Conservation (phyloP, 345 rosid species). For the Ceriops zippeliana region DNA sequence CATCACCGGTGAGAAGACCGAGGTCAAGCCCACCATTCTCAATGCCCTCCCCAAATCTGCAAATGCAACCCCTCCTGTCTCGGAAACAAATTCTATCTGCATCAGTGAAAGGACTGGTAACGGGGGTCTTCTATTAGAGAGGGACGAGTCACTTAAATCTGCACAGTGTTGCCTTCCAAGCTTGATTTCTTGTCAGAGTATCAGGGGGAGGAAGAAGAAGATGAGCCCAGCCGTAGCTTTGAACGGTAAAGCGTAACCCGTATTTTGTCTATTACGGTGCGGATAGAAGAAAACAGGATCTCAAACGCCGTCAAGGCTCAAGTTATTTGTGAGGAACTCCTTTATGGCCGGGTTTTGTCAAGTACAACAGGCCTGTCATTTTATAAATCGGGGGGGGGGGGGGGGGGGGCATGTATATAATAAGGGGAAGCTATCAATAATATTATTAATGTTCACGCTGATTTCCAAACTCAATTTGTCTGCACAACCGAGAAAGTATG, state of each 20-base stretch:
- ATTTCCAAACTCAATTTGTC: too few relatives aligned
- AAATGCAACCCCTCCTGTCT: constrained; percentile 42
- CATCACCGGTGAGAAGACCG: constrained; percentile 17
- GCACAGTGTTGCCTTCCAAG: constrained; percentile 75
- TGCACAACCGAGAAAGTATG: too few relatives aligned
- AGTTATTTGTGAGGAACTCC: constrained; percentile 2
- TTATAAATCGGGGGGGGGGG: constrained; percentile 6
- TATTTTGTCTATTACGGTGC: not conserved
- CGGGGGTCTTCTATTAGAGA: constrained; percentile 30
- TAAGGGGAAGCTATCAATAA: not conserved
- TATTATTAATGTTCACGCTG: too few relatives aligned
- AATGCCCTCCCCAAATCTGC: constrained; percentile 38
- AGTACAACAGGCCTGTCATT: not conserved
- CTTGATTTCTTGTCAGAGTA: constrained; percentile 50
- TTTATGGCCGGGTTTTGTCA: not conserved
- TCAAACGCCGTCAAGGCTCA: not conserved
- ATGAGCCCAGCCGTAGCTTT: constrained; percentile 31
- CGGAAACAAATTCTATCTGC: constrained; percentile 49
- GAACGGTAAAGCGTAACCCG: constrained; percentile 14
- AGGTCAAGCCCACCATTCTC: constrained; percentile 30
- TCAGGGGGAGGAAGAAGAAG: constrained; percentile 74
- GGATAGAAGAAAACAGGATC: constrained; percentile 8
- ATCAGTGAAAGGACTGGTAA: constrained; percentile 48
- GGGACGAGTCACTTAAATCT: constrained; percentile 44
- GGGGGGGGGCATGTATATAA: constrained; percentile 8